Conservation (phyloP, 2,329 filamentous ascomycete species). For the Aphanoascus verrucosus region DNA sequence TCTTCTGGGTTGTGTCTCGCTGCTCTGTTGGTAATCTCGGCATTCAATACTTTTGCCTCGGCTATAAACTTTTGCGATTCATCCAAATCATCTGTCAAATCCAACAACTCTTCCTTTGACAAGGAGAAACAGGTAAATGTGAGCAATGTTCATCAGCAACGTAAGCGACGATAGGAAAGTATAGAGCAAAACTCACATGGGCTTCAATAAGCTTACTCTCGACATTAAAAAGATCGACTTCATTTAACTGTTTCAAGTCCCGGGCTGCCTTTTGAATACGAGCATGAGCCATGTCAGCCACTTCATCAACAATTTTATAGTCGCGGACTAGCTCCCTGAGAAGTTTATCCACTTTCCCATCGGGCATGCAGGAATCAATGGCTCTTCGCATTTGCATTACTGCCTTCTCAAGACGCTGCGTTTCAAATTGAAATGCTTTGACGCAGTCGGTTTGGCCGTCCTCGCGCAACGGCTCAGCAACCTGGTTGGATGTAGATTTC, state of each 20-base stretch:
- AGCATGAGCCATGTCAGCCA: not conserved
- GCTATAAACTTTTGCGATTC: no score
- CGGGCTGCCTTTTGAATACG: not conserved
- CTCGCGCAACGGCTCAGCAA: not conserved
- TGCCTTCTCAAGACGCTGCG: not conserved
- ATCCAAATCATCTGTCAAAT: not conserved
- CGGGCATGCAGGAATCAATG: not conserved
- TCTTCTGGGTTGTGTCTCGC: no score
- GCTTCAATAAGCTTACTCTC: not conserved
- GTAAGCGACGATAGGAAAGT: no score
- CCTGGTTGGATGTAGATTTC: not conserved
- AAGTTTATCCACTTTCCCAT: not conserved
- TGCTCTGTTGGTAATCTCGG: no score
- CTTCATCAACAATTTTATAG: not conserved
- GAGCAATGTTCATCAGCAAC: no score
- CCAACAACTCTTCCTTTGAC: not conserved
- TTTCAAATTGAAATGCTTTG: conserved; percentile 4
- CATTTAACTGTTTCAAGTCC: not conserved
- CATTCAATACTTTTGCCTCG: no score
- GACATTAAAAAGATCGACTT: not conserved
- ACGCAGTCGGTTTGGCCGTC: not conserved
- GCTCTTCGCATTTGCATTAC: not conserved
- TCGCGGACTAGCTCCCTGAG: not conserved
- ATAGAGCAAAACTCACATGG: not conserved
- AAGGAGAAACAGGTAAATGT: not conserved